A percentile compares a stretch with the other conserved stretches of the same genome.
Conservation (phyloP, 106 monocot species). For the Phalaenopsis equestris region DNA sequence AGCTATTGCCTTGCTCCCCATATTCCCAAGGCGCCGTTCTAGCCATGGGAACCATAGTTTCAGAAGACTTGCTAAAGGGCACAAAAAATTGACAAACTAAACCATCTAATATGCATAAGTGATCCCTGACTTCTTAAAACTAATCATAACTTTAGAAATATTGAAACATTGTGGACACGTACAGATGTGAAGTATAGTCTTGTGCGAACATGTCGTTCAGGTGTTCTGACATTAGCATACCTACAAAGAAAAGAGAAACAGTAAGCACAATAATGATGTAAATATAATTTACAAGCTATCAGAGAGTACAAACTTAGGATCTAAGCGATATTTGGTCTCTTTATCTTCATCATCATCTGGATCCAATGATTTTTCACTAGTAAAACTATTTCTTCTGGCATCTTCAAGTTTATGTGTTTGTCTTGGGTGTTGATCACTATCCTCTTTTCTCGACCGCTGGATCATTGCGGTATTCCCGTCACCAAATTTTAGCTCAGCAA, state of each 20-base stretch:
- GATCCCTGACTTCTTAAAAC: not conserved
- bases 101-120: not conserved
- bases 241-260: slow-evolving; percentile 27
- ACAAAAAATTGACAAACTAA: not conserved
- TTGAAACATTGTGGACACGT: slow-evolving; percentile 1
- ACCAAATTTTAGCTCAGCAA: slow-evolving; percentile 66
- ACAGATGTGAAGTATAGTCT: slow-evolving; percentile 99
- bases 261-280: not conserved
- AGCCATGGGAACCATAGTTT: not conserved
- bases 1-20: not conserved
- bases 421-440: slow-evolving; percentile 32
- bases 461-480: slow-evolving; percentile 22
- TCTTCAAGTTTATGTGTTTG: slow-evolving; percentile 51
- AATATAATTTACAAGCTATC: not conserved
- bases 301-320: slow-evolving; percentile 58
- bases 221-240: slow-evolving; percentile 98
- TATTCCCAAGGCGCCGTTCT: not conserved
- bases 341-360: slow-evolving; percentile 93
- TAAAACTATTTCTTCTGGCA: slow-evolving; percentile 42
- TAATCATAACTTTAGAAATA: not conserved
- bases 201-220: slow-evolving; percentile 94
- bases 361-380: slow-evolving; percentile 72
- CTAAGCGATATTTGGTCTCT: slow-evolving; percentile 94
- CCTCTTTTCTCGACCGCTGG: slow-evolving; percentile 40
- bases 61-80: not conserved